Conservation (phyloP, 352 stramenopile species). For the Globisporangium mamillatum region DNA sequence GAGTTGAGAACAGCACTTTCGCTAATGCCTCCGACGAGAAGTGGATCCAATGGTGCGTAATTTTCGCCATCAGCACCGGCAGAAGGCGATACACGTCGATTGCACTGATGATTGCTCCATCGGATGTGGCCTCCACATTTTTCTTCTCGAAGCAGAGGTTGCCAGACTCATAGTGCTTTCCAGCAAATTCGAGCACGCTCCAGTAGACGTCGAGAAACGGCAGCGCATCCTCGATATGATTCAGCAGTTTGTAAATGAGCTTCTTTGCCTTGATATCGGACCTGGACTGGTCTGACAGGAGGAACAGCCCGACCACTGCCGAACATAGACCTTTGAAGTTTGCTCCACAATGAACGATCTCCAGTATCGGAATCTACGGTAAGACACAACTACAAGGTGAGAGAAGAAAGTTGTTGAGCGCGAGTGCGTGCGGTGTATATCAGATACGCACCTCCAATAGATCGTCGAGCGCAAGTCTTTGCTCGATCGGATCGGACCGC, state of each 20-base stretch:
- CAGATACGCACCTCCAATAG: conserved; percentile 11
- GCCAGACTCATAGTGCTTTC: conserved; percentile 20
- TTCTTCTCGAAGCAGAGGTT: conserved; percentile 28
- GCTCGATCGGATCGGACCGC: not conserved
- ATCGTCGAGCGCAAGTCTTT: conserved; percentile 11
- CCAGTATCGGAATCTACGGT: conserved; percentile 42
- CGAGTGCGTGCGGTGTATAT: too few species aligned
- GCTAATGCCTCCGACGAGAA: conserved; percentile 43
- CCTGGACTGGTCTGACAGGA: conserved; percentile 21
- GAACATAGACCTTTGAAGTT: conserved; percentile 32
- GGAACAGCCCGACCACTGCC: conserved; percentile 31
- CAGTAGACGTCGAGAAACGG: conserved; percentile 55
- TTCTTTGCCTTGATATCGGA: conserved; percentile 21
- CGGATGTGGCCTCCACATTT: conserved; percentile 9
- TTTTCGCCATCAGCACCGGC: conserved; percentile 27
- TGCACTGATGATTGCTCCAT: conserved; percentile 12
- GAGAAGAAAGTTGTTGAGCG: too few species aligned
- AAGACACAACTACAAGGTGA: not conserved
- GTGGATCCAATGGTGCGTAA: conserved; percentile 57
- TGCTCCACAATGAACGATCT: conserved; percentile 47
- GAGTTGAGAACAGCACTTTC: conserved; percentile 35
- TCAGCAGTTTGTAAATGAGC: conserved; percentile 40
- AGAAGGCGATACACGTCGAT: conserved; percentile 49
- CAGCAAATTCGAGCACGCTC: conserved; percentile 45
- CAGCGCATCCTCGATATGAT: conserved; percentile 40